Evolutionary conservation across 2,329 filamentous ascomycete genomes (phyloP), one percentile per base, ranked within the genome.

Genomic region (Aspergillus sp.): DNA sequence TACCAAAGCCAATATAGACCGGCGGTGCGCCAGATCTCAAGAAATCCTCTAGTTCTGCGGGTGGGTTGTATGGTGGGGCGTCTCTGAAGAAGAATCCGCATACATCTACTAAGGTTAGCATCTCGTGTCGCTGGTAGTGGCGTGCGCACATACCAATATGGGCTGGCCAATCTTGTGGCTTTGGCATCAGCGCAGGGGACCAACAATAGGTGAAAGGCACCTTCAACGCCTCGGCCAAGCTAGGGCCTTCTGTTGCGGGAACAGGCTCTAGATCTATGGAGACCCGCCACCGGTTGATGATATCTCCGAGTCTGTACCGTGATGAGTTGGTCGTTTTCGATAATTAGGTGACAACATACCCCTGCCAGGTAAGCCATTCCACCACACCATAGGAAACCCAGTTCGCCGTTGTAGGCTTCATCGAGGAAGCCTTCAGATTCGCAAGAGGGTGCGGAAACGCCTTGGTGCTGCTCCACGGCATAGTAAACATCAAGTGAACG

Each of bases 1-100:
- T 79, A 3, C 80, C 80, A 55, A 83, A 83, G 1, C 80, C 80
- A 33, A 83, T 78, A 46, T 83, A 83, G 0, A 83, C 63, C 0
- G 80, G 80, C 6, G 75, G 70, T 3, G 76, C 72, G 0, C 79
- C 80, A 0, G 66, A 60, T 9, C 56, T 60, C 1, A 83, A 68
- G 46, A 82, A 83, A 0, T 60, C 54, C 2, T 58, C 59, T 1
- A 80, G 57, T 8, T 77, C 75, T 0, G 64, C 50, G 0, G 73
- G 64, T 1, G 77, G 76, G 1, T 60, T 66, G 50, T 77, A 73
- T 10, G 58, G 13, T 19, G 71, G 61, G 1, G 59, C 47, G 49
- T 64, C 60, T 38, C 65, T 56, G 55, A 79, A 77, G 53, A 75
- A 76, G 54, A 79, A 79, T 0, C 77, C 76, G 22, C 72, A 77